A percentile compares a stretch with the other conserved stretches of the same genome.
Conservation (phyloP, 2,329 filamentous ascomycete genomes). For the Trematosphaeria pertusa region DNA sequence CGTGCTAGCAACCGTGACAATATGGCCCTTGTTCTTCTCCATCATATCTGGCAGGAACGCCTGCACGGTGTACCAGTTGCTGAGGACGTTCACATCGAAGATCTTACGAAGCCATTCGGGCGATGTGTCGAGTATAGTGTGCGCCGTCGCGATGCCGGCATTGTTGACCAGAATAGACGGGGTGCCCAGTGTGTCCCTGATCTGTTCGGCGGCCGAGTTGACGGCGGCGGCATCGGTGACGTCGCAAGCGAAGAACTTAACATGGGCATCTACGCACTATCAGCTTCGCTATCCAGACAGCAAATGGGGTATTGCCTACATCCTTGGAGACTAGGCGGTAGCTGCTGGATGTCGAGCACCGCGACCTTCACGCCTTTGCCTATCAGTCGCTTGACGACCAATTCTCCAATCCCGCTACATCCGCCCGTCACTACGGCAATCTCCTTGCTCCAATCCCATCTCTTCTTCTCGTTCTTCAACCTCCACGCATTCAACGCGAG, state of each 20-base stretch:
- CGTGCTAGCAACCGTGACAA: constrained; percentile 63
- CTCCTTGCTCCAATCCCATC: constrained; percentile 42
- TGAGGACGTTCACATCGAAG: constrained; percentile 47
- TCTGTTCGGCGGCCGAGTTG: constrained; percentile 28
- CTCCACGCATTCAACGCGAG: constrained; percentile 50
- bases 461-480: constrained; percentile 41
- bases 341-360: constrained; percentile 40
- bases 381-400: constrained; percentile 36
- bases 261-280: constrained; percentile 27
- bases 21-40: constrained; percentile 55
- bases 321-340: constrained; percentile 35
- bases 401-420: constrained; percentile 44
- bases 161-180: constrained; percentile 48
- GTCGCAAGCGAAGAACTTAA: constrained; percentile 44
- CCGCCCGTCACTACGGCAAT: constrained; percentile 48
- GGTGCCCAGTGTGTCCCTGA: constrained; percentile 30
- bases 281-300: background rate
- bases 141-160: constrained; percentile 38
- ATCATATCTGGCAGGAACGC: constrained; percentile 49
- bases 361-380: constrained; percentile 39
- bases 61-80: constrained; percentile 43
- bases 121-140: constrained; percentile 41
- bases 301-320: constrained; percentile 23
- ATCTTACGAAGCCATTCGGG: constrained; percentile 41
- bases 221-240: constrained; percentile 39